Conservation (phyloP, 148 eudicot genomes). For the Rhododendron williamsianum region DNA sequence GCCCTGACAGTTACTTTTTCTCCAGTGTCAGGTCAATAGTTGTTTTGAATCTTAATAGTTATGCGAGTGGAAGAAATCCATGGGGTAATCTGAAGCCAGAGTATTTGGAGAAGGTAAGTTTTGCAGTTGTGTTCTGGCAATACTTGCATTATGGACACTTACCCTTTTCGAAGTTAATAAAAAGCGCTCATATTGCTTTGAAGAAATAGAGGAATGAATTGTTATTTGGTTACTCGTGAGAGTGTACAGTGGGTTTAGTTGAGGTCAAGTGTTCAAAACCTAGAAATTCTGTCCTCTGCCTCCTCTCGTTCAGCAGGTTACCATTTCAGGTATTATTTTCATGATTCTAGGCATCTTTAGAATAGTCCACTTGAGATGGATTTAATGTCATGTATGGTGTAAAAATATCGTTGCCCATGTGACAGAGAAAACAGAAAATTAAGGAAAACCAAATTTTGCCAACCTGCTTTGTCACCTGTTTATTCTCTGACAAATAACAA, state of each 20-base stretch:
- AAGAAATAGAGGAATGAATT: neutral
- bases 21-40: conserved; percentile 90
- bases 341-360: neutral
- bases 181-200: neutral
- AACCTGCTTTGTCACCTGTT: neutral
- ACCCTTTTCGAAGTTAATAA: neutral
- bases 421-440: neutral
- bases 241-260: neutral
- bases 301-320: neutral
- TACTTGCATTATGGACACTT: neutral
- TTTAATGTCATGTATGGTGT: neutral
- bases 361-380: neutral
- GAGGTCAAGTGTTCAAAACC: conserved; percentile 1
- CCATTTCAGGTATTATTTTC: neutral
- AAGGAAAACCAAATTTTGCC: neutral
- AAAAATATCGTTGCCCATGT: neutral
- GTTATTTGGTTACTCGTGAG: neutral
- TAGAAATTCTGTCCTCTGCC: neutral
- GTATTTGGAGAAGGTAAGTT: conserved; percentile 73
- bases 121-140: neutral
- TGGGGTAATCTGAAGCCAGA: conserved; percentile 91
- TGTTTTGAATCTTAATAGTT: conserved; percentile 78
- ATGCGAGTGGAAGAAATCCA: conserved; percentile 97
- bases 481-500: neutral
- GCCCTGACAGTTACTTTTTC: conserved; percentile 3